phyloP scores from a whole-genome alignment of 371 early-diverging fungal genomes.

The Actinomortierella ambigua region DNA sequence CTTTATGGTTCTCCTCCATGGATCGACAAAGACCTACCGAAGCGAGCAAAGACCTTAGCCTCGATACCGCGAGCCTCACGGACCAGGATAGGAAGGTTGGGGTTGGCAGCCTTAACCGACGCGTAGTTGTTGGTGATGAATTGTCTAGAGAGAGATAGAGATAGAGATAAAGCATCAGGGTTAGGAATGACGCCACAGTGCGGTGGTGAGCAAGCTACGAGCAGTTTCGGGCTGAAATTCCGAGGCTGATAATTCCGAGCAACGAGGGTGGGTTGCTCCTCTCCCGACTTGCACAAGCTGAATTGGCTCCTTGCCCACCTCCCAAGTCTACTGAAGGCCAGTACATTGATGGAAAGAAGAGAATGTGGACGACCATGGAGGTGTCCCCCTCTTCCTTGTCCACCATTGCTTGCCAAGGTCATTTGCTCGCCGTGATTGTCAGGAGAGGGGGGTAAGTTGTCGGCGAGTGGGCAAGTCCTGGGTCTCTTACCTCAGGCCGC shows the following conservation, averaged over 20 bases:
- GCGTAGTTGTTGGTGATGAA: slow-evolving; percentile 83
- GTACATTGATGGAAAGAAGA: neutral
- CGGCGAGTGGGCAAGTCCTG: neutral
- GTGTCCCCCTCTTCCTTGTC: neutral
- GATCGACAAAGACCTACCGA: slow-evolving; percentile 62
- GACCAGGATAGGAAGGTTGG: slow-evolving; percentile 86
- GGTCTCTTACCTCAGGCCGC: slow-evolving; percentile 76
- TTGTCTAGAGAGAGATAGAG: slow-evolving; percentile 57
- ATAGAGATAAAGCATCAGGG: neutral
- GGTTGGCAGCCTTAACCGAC: slow-evolving; percentile 83
- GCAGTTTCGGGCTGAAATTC: no score
- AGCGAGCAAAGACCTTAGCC: slow-evolving; percentile 90
- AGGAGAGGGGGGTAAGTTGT: neutral
- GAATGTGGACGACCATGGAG: neutral
- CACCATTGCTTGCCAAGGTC: neutral
- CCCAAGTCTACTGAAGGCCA: no score
- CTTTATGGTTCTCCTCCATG: neutral
- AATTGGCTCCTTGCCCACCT: no score
- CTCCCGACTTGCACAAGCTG: no score
- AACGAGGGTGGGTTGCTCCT: no score
- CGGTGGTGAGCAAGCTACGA: no score
- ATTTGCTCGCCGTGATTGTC: no score
- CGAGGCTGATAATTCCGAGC: no score
- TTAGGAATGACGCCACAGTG: no score
- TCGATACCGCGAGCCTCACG: slow-evolving; percentile 89